Conservation (phyloP, 176 grass and related monocot genomes). For the Puccinellia tenuiflora region DNA sequence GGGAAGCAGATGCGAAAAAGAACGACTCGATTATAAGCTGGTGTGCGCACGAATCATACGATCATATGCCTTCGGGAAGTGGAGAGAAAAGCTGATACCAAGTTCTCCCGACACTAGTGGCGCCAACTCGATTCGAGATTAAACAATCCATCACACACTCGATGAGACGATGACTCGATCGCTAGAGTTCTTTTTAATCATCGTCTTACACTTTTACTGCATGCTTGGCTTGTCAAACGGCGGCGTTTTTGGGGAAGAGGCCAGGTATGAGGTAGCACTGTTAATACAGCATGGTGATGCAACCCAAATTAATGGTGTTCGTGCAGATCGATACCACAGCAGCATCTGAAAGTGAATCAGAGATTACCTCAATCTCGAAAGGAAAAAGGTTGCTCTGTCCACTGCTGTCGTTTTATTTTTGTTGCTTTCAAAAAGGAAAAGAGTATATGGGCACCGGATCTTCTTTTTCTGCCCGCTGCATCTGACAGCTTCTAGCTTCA, state of each 20-base stretch:
- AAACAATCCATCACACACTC: background rate
- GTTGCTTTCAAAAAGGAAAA: conserved; percentile 39
- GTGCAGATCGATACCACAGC: background rate
- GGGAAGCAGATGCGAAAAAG: background rate
- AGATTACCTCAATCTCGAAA: conserved; percentile 1
- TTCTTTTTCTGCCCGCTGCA: conserved; percentile 36
- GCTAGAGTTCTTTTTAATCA: background rate
- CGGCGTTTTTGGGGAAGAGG: background rate
- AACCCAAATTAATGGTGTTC: background rate
- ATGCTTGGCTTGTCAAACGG: background rate
- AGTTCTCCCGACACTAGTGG: background rate
- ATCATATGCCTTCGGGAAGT: conserved; percentile 24
- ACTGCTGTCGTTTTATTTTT: conserved; percentile 38
- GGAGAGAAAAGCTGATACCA: background rate
- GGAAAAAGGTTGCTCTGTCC: conserved; percentile 21
- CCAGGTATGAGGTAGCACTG: background rate
- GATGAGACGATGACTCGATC: background rate
- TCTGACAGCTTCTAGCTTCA: conserved; percentile 22
- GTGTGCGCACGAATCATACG: conserved; percentile 23
- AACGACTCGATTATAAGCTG: background rate
- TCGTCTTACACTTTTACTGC: background rate
- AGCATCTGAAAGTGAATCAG: conserved; percentile 16
- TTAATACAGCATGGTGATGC: background rate
- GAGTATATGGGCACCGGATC: conserved; percentile 29
- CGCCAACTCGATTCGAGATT: background rate